Conservation (phyloP, 306 rosid species). For the Lablab purpureus region DNA sequence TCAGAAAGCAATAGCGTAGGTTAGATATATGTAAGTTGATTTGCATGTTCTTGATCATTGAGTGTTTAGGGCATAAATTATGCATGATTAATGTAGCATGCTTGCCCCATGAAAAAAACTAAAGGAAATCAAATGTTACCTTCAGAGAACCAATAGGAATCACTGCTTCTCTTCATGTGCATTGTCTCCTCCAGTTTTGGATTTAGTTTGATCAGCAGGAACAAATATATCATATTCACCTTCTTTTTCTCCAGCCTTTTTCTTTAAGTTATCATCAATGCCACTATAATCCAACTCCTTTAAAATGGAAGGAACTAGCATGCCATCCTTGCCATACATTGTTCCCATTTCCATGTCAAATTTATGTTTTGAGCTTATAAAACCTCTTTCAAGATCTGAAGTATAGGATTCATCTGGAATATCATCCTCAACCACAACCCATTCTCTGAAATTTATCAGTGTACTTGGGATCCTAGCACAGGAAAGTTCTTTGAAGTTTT, state of each 20-base stretch:
- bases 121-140: conserved; percentile 58
- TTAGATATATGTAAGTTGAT: too few species aligned
- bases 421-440: conserved; percentile 64
- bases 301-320: conserved; percentile 58
- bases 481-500: conserved; percentile 75
- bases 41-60: conserved; percentile 38
- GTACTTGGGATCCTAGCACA: conserved; percentile 71
- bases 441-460: conserved; percentile 71
- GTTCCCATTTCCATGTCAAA: conserved; percentile 66
- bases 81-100: conserved; percentile 5
- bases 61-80: conserved; percentile 32
- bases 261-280: conserved; percentile 59
- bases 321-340: conserved; percentile 55
- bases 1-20: conserved; percentile 39
- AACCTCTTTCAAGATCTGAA: conserved; percentile 59
- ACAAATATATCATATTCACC: conserved; percentile 47
- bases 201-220: conserved; percentile 49
- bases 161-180: conserved; percentile 45
- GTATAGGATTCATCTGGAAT: conserved; percentile 45
- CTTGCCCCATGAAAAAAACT: conserved; percentile 16
- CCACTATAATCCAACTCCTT: conserved; percentile 67
- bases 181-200: conserved; percentile 34
- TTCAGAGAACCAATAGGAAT: conserved; percentile 47
- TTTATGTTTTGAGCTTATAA: conserved; percentile 61
- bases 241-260: conserved; percentile 51